Evolutionary conservation across 1,139 yeast species (phyloP).

Genomic region (Candida pseudoviswanathii): DNA sequence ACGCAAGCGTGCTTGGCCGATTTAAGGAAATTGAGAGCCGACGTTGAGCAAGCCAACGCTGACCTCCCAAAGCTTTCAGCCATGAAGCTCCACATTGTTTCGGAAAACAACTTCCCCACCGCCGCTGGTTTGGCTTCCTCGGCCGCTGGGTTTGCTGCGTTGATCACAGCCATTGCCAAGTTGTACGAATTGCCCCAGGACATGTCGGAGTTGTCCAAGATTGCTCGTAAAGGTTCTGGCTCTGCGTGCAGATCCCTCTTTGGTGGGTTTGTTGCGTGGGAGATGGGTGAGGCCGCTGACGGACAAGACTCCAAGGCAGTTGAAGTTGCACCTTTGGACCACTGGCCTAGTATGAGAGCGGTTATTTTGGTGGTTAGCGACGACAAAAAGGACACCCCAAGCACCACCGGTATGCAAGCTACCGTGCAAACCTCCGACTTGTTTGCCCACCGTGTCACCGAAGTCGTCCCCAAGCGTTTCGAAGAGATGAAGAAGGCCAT

Average conservation of each 20-base stretch:
- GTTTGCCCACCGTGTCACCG: conserved; percentile 72
- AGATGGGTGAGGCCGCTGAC: conserved; percentile 75
- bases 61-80: conserved; percentile 61
- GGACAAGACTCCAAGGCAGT: conserved; percentile 94
- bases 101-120: conserved; percentile 97
- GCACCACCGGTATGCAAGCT: conserved; percentile 94
- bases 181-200: conserved; percentile 80
- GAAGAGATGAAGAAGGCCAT: conserved; percentile 81
- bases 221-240: conserved; percentile 98
- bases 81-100: conserved; percentile 76
- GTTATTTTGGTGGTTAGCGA: conserved; percentile 91
- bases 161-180: conserved; percentile 82
- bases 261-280: conserved; percentile 99
- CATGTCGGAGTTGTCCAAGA: conserved; percentile 80
- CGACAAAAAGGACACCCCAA: conserved; percentile 90
- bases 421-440: conserved; percentile 89
- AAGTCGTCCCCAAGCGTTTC: conserved; percentile 85
- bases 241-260: conserved; percentile 96
- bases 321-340: conserved; percentile 77
- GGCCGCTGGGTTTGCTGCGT: conserved; percentile 98
- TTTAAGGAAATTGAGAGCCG: conserved; percentile 64
- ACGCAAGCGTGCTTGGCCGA: conserved; percentile 80
- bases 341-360: conserved; percentile 94
- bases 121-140: conserved; percentile 98
- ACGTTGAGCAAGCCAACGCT: conserved; percentile 52